phyloP scores from a whole-genome alignment of 805 yeast genomes.

The Sugiyamaella qingdaonensis region DNA sequence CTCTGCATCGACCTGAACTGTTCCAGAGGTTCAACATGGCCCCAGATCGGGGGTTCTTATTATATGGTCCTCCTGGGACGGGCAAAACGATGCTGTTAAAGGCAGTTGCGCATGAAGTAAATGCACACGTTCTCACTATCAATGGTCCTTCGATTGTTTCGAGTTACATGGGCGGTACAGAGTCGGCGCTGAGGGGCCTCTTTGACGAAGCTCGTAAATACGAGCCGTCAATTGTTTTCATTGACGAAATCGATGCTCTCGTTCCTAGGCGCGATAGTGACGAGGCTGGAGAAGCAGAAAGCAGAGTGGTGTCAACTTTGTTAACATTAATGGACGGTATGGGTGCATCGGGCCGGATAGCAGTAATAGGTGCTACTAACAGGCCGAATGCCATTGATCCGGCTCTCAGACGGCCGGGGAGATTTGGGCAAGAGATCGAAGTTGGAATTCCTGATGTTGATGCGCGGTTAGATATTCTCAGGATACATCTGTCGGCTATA shows the following conservation, averaged over 20 bases:
- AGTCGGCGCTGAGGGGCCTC: slow-evolving; percentile 70
- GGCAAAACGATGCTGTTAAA: slow-evolving; percentile 88
- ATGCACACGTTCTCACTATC: slow-evolving; percentile 80
- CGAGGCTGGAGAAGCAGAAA: slow-evolving; percentile 86
- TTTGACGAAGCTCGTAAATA: slow-evolving; percentile 80
- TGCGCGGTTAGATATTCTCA: slow-evolving; percentile 69
- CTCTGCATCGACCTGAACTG: slow-evolving; percentile 70
- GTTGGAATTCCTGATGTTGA: slow-evolving; percentile 87
- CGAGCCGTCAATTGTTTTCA: slow-evolving; percentile 83
- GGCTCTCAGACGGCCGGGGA: slow-evolving; percentile 80
- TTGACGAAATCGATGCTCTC: slow-evolving; percentile 91
- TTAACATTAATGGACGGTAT: slow-evolving; percentile 97
- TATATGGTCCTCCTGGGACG: slow-evolving; percentile 97
- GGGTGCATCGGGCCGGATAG: slow-evolving; percentile 91
- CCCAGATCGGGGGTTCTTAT: slow-evolving; percentile 89
- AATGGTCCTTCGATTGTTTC: slow-evolving; percentile 91
- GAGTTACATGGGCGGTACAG: slow-evolving; percentile 92
- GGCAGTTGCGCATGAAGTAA: slow-evolving; percentile 68
- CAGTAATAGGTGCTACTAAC: slow-evolving; percentile 92
- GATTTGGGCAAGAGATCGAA: slow-evolving; percentile 86
- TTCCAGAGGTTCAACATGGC: slow-evolving; percentile 81
- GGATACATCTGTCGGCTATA: slow-evolving; percentile 56
- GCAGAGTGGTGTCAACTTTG: slow-evolving; percentile 84
- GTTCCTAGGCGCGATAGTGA: slow-evolving; percentile 82
- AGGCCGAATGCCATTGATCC: slow-evolving; percentile 83